phyloP scores from a whole-genome alignment of 441 rosid species.

The Populus hybrid region DNA sequence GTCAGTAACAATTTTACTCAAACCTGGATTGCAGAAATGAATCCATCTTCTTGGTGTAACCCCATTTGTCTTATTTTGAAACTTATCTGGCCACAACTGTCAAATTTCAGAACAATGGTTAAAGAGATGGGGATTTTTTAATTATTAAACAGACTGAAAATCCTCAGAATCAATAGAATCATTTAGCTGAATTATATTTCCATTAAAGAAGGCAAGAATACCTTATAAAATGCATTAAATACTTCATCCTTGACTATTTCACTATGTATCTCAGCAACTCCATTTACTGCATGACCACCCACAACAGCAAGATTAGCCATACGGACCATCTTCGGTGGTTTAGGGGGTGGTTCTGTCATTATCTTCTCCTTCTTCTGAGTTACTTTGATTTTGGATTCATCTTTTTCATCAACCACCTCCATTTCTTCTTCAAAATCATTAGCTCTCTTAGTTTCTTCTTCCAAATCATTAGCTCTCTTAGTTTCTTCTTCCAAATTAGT shows the following conservation, averaged over 20 bases:
- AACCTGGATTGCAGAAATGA: conserved; percentile 72
- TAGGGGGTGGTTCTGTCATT: conserved; percentile 32
- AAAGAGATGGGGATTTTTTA: conserved; percentile 2
- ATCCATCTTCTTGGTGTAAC: conserved; percentile 99
- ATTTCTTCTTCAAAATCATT: conserved; percentile 23
- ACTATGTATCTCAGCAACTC: conserved; percentile 96
- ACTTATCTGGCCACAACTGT: conserved; percentile 91
- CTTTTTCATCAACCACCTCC: conserved; percentile 17
- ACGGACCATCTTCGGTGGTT: conserved; percentile 72
- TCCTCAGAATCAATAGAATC: not conserved
- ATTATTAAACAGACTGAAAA: not conserved
- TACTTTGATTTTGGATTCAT: conserved; percentile 21
- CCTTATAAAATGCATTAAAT: conserved; percentile 77
- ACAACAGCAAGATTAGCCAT: conserved; percentile 96
- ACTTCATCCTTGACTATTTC: conserved; percentile 90
- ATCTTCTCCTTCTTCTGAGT: conserved; percentile 32
- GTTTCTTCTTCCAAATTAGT: not conserved
- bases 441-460: too few species aligned
- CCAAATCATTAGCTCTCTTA: too few species aligned
- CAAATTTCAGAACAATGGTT: conserved; percentile 20
- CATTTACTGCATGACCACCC: conserved; percentile 94
- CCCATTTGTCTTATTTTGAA: conserved; percentile 95
- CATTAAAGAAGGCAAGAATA: conserved; percentile 21
- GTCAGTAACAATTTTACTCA: conserved; percentile 73
- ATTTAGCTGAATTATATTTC: conserved; percentile 5